Base-by-base conservation (phyloP, 441 rosid species). In the Gossypium lobatum region DNA sequence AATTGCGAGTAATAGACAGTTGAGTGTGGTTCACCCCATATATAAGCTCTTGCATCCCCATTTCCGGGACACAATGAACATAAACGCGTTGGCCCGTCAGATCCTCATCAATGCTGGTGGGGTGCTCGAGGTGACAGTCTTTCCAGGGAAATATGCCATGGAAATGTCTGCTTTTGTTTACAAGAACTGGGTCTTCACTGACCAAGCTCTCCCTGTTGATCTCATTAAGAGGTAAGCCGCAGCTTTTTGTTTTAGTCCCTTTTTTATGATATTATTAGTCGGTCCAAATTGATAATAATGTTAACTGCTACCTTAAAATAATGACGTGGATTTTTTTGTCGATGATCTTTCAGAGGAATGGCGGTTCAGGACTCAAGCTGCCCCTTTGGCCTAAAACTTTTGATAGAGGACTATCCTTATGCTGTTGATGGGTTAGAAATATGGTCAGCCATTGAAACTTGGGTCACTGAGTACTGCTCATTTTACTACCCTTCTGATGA, bases 391-490 rank as follows among this genome's bases (percentile, higher is more conserved):
- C 82, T 94, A 23, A 84, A 77, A 72, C 88, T 94, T 71, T 55
- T 89, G 55, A 92, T 92, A 9, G 86, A 92, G 71, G 98, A 94
- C 76, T 94, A 92, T 78, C 98, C 98, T 0, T 92, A 85, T 17
- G 98, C 84, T 14, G 96, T 91, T 0, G 98, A 93, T 62, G 98
- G 98, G 55, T 80, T 93, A 61, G 95, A 90, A 78, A 85, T 93
- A 21, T 93, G 97, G 97, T 84, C 93, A 10, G 96, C 97, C 34
- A 92, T 93, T 42, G 81, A 90, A 64, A 85, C 80, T 7, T 92
- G 97, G 96, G 96, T 92, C 23, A 80, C 61, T 28, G 95, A 90
- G 68, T 93, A 92, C 62, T 93, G 98, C 69, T 72, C 85, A 14
- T 70, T 84, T 76, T 92, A 93, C 79, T 93, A 93, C 80, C 79